Conservation (phyloP, 352 stramenopile species). For the Globisporangium recalcitrans region DNA sequence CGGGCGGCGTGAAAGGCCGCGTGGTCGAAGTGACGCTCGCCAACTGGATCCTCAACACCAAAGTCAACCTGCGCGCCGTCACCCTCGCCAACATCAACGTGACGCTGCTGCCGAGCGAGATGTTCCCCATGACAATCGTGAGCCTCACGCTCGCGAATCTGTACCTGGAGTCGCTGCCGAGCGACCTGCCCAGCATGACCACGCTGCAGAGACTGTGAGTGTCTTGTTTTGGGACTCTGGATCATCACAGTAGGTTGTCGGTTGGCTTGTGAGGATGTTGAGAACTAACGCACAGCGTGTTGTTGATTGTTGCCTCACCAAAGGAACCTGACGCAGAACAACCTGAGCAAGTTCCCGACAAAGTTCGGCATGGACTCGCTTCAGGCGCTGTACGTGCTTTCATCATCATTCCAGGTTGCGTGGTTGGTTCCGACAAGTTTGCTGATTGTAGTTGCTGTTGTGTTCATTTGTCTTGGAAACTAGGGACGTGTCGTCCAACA, state of each 20-base stretch:
- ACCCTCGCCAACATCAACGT: constrained; percentile 17
- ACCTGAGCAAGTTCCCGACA: constrained; percentile 4
- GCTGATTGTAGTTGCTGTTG: background rate
- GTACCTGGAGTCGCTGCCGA: constrained; percentile 7
- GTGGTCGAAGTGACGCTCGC: constrained; percentile 8
- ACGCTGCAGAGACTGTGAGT: constrained; percentile 13
- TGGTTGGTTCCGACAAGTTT: too few species aligned
- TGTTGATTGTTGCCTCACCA: background rate
- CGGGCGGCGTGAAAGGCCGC: constrained; percentile 9
- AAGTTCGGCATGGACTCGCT: constrained; percentile 16
- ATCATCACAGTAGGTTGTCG: background rate
- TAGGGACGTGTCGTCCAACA: constrained; percentile 19
- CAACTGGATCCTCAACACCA: constrained; percentile 13
- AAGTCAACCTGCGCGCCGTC: constrained; percentile 10
- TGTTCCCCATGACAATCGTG: constrained; percentile 14
- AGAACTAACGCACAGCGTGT: background rate
- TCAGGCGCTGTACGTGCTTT: constrained; percentile 6
- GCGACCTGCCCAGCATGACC: constrained; percentile 6
- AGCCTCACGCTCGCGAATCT: constrained; percentile 14
- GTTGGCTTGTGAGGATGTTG: background rate
- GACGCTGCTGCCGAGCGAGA: constrained; percentile 8
- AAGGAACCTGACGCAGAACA: constrained; percentile 17
- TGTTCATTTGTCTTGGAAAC: background rate
- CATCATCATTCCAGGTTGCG: too few species aligned
- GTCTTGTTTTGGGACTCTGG: background rate